These are phyloP conservation scores for Eutrema yunnanense DNA, from an alignment of 345 rosid species.

Conservation along the genomic window DNA sequence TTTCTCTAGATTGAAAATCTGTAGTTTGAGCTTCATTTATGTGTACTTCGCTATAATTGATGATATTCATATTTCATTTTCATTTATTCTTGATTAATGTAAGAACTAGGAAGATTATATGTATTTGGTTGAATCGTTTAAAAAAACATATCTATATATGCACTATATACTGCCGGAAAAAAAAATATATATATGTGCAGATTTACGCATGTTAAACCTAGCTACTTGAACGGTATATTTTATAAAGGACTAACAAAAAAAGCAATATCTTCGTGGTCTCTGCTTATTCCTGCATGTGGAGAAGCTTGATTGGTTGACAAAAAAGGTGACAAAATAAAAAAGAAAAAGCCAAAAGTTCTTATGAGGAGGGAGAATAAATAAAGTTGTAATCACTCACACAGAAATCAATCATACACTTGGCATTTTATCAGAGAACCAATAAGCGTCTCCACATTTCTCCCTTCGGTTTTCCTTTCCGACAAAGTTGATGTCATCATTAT, in stretches of 20 bases:
- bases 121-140: not conserved
- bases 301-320: constrained; percentile 13
- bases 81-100: not conserved
- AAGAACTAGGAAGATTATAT: not conserved
- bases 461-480: not conserved
- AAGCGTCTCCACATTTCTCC: constrained; percentile 1
- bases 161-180: too few relatives aligned
- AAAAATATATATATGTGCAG: not conserved
- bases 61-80: not conserved
- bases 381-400: constrained; percentile 22
- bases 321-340: constrained; percentile 1
- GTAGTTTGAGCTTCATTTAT: too few relatives aligned
- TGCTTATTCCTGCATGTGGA: constrained; percentile 14
- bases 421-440: constrained; percentile 20
- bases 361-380: constrained; percentile 21
- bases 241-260: not conserved
- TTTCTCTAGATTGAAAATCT: too few relatives aligned
- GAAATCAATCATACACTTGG: constrained; percentile 22
- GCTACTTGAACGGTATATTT: not conserved
- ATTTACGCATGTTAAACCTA: not conserved
- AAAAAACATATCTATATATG: too few relatives aligned
- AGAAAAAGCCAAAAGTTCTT: constrained; percentile 18
- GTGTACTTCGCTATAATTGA: too few relatives aligned
- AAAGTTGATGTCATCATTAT: constrained; percentile 2
- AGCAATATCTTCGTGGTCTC: constrained; percentile 20